phyloP scores from a whole-genome alignment of 345 rosid genomes.

The Punica granatum region DNA sequence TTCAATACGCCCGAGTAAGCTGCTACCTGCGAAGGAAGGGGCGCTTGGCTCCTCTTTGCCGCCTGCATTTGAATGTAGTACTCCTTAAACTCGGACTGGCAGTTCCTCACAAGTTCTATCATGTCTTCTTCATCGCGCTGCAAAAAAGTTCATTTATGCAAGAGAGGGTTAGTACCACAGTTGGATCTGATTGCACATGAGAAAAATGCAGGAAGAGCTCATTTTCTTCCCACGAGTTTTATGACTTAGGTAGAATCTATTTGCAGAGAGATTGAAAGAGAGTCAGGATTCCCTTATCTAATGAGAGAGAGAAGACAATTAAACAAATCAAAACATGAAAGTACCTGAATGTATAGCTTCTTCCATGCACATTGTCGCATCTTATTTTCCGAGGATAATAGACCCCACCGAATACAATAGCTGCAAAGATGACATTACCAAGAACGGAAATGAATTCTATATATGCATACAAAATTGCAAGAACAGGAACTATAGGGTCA shows the following conservation, averaged over 20 bases:
- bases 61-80: slow-evolving; percentile 94
- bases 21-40: slow-evolving; percentile 77
- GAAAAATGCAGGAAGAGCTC: background rate
- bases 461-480: background rate
- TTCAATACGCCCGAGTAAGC: too few relatives aligned
- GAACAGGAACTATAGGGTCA: background rate
- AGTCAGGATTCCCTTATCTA: background rate
- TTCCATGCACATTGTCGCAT: slow-evolving; percentile 80
- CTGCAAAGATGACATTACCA: slow-evolving; percentile 22
- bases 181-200: background rate
- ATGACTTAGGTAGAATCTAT: background rate
- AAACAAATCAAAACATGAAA: background rate
- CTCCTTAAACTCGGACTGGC: slow-evolving; percentile 73
- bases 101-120: slow-evolving; percentile 65
- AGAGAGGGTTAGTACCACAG: background rate
- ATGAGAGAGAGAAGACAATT: background rate
- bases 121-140: slow-evolving; percentile 92
- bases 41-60: slow-evolving; percentile 89
- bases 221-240: background rate
- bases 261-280: background rate
- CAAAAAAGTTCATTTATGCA: slow-evolving; percentile 5
- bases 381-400: slow-evolving; percentile 44
- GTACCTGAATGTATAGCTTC: slow-evolving; percentile 84
- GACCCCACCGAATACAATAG: slow-evolving; percentile 85
- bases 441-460: background rate